Base-by-base conservation (phyloP, 164 flowering plant genomes). In the Vitis rupestris region DNA sequence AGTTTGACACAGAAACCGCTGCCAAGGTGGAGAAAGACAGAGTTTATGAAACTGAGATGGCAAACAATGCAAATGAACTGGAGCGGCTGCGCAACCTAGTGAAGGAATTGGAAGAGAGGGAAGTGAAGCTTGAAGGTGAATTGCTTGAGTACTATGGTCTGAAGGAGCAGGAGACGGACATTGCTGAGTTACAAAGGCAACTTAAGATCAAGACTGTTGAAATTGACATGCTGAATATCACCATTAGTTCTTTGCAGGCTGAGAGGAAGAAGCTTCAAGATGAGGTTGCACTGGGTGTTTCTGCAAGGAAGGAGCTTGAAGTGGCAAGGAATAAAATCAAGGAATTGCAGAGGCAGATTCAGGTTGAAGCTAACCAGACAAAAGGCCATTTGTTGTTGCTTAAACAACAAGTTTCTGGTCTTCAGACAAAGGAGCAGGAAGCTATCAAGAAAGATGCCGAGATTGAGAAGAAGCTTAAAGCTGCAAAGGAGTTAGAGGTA, bases 231-330 rank as follows among this genome's bases (percentile, higher is more conserved):
- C 74, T 95, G 74, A 91, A 91, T 57, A 82, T 90, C 60, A 91
- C 93, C 50, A 90, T 95, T 29, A 90, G 78, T 74, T 80, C 97
- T 2, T 76, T 93, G 73, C 97, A 95, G 69, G 82, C 90, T 10
- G 99, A 95, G 82, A 89, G 91, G 78, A 89, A 91, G 76, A 93
- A 89, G 77, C 92, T 93, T 64, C 94, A 89, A 78, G 97, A 93
- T 65, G 97, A 91, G 80, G 63, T 88, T 52, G 61, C 82, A 54
- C 76, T 73, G 58, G 90, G 84, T 50, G 83, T 60, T 66, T 59
- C 80, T 6, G 76, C 70, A 9, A 87, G 80, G 76, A 90, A 91
- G 77, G 99, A 93, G 67, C 80, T 93, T 6, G 98, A 93, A 56
- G 74, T 73, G 53, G 90, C 97, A 2, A 86, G 97, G 75, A 89